phyloP scores from a whole-genome alignment of 1,284 basidiomycete species.

The Sphaerobolus stellatus region DNA sequence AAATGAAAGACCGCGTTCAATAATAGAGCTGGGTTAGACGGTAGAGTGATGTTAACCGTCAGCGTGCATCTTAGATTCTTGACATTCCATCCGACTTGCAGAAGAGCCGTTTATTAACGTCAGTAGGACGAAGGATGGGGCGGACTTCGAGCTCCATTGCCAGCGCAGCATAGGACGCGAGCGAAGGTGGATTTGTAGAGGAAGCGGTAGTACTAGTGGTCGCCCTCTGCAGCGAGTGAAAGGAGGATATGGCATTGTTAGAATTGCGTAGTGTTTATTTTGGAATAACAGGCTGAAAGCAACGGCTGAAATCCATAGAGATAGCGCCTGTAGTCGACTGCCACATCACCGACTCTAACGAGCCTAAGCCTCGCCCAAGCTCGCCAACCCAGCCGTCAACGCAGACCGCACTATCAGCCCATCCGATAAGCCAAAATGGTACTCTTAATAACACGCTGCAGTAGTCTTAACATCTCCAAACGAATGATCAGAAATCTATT shows the following conservation, averaged over 20 bases:
- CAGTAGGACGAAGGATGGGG: constrained; percentile 84
- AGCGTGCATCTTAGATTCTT: too few relatives aligned
- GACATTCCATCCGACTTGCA: too few relatives aligned
- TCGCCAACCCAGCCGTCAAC: constrained; percentile 84
- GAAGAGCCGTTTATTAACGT: constrained; percentile 33
- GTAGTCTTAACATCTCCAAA: background rate
- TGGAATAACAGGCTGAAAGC: constrained; percentile 44
- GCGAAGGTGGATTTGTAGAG: constrained; percentile 70
- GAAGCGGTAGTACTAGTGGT: constrained; percentile 92
- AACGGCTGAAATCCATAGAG: constrained; percentile 96
- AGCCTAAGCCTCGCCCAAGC: constrained; percentile 82
- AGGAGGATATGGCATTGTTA: background rate
- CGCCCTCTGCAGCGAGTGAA: constrained; percentile 85
- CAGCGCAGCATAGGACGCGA: constrained; percentile 79
- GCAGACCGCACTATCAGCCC: constrained; percentile 96
- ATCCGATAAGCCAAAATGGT: constrained; percentile 92
- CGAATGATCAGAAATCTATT: background rate
- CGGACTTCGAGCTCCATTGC: constrained; percentile 92
- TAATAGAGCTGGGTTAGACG: too few relatives aligned
- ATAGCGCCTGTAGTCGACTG: constrained; percentile 96
- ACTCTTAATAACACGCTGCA: constrained; percentile 31
- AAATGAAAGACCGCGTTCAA: too few relatives aligned
- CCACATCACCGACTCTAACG: constrained; percentile 88
- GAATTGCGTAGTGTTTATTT: background rate
- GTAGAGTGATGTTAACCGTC: too few relatives aligned